Conservation (phyloP, 2,329 filamentous ascomycete species). For the Trichoderma pleuroti region DNA sequence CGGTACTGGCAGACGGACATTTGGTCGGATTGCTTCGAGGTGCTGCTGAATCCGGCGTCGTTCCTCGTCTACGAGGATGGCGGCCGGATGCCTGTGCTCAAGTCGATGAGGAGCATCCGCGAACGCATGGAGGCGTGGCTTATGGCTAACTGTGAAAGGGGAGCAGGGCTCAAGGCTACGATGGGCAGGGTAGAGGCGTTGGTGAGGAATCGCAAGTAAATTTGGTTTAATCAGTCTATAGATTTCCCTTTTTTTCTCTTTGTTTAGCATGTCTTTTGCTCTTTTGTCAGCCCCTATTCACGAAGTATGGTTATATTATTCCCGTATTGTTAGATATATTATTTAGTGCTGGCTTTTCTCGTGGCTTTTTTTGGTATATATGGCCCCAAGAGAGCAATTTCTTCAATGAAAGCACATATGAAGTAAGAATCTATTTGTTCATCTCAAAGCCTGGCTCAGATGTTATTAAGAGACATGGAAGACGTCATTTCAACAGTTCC, state of each 20-base stretch:
- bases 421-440: background rate
- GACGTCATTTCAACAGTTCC: no score
- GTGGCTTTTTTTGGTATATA: background rate
- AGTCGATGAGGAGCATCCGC: slow-evolving; percentile 64
- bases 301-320: background rate
- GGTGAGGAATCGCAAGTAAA: slow-evolving; percentile 36
- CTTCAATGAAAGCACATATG: background rate
- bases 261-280: background rate
- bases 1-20: slow-evolving; percentile 95
- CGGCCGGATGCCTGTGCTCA: slow-evolving; percentile 67
- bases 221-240: background rate
- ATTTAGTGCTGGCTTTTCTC: background rate
- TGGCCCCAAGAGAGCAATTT: background rate
- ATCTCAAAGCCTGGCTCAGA: no score
- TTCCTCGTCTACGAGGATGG: slow-evolving; percentile 64
- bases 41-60: slow-evolving; percentile 77
- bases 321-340: background rate
- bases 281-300: background rate
- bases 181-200: slow-evolving; percentile 61
- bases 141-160: slow-evolving; percentile 76
- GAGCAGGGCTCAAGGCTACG: slow-evolving; percentile 66
- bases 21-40: slow-evolving; percentile 77
- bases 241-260: background rate
- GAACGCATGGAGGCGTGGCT: slow-evolving; percentile 84
- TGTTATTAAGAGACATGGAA: no score